Evolutionary conservation across 2,329 filamentous ascomycete genomes (phyloP).

Genomic region (Colletotrichum sansevieriae): DNA sequence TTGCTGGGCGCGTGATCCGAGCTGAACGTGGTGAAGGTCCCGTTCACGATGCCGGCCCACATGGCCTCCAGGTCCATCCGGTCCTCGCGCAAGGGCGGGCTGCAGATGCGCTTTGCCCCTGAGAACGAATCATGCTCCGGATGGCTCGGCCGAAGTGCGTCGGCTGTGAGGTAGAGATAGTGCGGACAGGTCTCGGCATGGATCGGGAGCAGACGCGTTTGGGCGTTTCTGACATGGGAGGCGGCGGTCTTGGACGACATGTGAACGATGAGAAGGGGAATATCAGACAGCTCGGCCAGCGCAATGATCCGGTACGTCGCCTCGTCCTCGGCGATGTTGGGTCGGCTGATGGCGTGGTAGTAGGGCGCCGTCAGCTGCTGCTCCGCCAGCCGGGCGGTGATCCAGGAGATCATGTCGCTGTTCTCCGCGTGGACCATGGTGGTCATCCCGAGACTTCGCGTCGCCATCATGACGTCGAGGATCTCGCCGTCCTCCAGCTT

Average conservation of each 20-base stretch:
- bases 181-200: constrained; percentile 69
- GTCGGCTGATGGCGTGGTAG: constrained; percentile 64
- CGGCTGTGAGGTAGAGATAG: constrained; percentile 66
- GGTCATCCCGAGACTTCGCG: constrained; percentile 46
- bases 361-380: constrained; percentile 61
- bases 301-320: constrained; percentile 66
- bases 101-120: constrained; percentile 67
- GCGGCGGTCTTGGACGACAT: constrained; percentile 62
- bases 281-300: constrained; percentile 62
- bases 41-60: constrained; percentile 63
- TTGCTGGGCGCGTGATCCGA: constrained; percentile 63
- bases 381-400: constrained; percentile 65
- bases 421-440: constrained; percentile 71
- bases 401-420: constrained; percentile 66
- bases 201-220: constrained; percentile 58
- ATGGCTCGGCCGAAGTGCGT: constrained; percentile 53
- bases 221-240: constrained; percentile 59
- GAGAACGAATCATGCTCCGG: constrained; percentile 63
- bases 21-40: constrained; percentile 65
- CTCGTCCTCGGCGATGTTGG: constrained; percentile 63
- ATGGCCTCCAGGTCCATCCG: constrained; percentile 62
- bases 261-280: constrained; percentile 67
- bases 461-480: constrained; percentile 63
- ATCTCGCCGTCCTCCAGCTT: constrained; percentile 64
- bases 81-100: constrained; percentile 62